phyloP scores from a whole-genome alignment of 1,284 basidiomycete species.

The Singerocomus inundabilis region DNA sequence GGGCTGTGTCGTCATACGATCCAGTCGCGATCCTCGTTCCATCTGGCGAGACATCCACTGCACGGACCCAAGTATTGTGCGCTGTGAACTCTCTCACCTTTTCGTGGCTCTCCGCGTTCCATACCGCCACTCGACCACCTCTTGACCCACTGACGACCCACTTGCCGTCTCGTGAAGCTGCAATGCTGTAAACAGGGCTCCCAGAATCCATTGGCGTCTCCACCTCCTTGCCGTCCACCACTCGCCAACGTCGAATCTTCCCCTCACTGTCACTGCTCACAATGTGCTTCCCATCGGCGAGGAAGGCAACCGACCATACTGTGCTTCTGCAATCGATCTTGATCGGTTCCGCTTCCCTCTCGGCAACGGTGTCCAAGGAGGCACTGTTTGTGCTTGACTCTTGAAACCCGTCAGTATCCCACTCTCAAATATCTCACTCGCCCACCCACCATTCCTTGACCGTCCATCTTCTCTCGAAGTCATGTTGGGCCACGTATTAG shows the following conservation, averaged over 20 bases:
- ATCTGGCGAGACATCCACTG: too few species aligned
- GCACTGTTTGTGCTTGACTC: not conserved
- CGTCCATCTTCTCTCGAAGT: not conserved
- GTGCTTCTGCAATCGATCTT: conserved; percentile 1
- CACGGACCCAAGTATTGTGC: too few species aligned
- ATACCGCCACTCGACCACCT: not conserved
- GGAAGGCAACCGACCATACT: not conserved
- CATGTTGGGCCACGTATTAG: not conserved
- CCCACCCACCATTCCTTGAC: not conserved
- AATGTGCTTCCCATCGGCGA: too few species aligned
- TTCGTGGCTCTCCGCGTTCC: not conserved
- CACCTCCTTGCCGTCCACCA: too few species aligned
- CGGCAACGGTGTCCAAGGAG: not conserved
- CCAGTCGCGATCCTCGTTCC: too few species aligned
- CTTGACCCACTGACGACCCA: conserved; percentile 6
- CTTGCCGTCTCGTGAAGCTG: conserved; percentile 4
- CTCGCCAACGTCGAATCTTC: too few species aligned
- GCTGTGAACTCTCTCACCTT: too few species aligned
- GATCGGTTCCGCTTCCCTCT: not conserved
- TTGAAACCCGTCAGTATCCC: not conserved
- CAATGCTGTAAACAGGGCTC: not conserved
- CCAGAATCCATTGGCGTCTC: conserved; percentile 4
- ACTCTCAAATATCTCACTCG: not conserved
- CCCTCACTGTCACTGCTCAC: too few species aligned
- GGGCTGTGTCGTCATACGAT: too few species aligned